These are phyloP conservation scores for Aspergillus tanneri DNA, from an alignment of 2,329 filamentous ascomycete species.

Conservation along the genomic window DNA sequence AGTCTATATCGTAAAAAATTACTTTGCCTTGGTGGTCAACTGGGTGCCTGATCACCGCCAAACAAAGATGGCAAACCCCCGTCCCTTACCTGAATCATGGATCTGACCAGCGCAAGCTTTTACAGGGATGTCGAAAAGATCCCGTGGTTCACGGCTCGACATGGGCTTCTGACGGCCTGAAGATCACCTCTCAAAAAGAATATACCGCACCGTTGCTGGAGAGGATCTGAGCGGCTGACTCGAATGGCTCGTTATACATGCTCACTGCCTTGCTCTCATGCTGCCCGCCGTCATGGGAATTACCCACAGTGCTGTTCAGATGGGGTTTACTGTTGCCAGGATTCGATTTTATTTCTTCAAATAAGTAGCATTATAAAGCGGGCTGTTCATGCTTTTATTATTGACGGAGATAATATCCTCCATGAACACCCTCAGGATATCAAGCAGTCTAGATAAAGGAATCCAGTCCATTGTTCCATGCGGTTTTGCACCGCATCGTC, in stretches of 20 bases:
- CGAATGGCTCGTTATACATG: slow-evolving; percentile 13
- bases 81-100: not conserved
- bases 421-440: slow-evolving; percentile 29
- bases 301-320: slow-evolving; percentile 17
- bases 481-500: slow-evolving; percentile 29
- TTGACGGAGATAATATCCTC: slow-evolving; percentile 29
- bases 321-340: slow-evolving; percentile 10
- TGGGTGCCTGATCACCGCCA: not conserved
- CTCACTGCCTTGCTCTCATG: slow-evolving; percentile 11
- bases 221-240: not conserved
- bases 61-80: not conserved
- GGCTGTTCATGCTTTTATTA: not conserved
- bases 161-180: not conserved
- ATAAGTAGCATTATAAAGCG: not conserved
- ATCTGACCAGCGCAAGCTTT: not conserved
- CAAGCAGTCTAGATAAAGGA: slow-evolving; percentile 22
- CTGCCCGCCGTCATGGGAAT: slow-evolving; percentile 13
- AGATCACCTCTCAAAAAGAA: not conserved
- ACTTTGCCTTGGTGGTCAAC: not conserved
- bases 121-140: not conserved
- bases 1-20: not conserved
- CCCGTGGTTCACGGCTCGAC: not conserved
- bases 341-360: not conserved
- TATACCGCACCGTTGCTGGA: not conserved
- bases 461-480: slow-evolving; percentile 35